Percentiles rank a stretch among this genome's conserved stretches.
These are phyloP conservation scores for Coffea canephora DNA, from an alignment of 257 asterid species.

Conservation along the genomic window DNA sequence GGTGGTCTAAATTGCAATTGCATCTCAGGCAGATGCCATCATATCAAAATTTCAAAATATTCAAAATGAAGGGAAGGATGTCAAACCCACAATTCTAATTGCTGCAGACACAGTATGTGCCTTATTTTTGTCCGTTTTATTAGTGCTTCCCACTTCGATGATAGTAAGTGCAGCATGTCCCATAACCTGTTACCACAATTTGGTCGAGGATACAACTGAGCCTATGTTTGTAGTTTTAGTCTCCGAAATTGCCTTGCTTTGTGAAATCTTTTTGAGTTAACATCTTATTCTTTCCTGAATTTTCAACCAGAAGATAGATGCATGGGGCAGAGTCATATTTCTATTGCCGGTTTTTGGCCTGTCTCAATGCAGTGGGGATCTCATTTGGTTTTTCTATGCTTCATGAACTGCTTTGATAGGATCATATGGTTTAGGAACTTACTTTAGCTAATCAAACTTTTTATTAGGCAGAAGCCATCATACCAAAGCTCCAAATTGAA, in stretches of 20 bases:
- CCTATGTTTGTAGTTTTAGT: not conserved
- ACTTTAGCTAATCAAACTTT: constrained; percentile 34
- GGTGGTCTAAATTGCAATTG: constrained; percentile 27
- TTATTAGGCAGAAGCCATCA: constrained; percentile 74
- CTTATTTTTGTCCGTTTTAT: constrained; percentile 13
- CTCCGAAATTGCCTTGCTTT: too few relatives aligned
- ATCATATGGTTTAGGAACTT: constrained; percentile 28
- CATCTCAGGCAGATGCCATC: constrained; percentile 80
- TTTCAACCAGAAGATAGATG: not conserved
- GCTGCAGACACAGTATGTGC: constrained; percentile 88
- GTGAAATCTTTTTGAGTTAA: not conserved
- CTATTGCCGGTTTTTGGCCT: not conserved
- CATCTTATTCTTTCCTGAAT: not conserved
- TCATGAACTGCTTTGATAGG: constrained; percentile 20
- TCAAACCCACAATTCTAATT: constrained; percentile 51
- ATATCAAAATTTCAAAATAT: constrained; percentile 43
- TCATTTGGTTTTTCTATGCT: constrained; percentile 6
- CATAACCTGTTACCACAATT: constrained; percentile 7
- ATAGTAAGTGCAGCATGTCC: not conserved
- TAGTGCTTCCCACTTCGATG: not conserved
- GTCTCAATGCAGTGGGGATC: not conserved
- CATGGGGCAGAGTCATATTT: not conserved
- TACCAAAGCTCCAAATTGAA: constrained; percentile 53
- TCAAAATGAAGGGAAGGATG: constrained; percentile 49
- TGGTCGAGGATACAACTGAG: not conserved